Base-by-base conservation (phyloP, 75 land plant genomes). In the Selaginella tamariscina region DNA sequence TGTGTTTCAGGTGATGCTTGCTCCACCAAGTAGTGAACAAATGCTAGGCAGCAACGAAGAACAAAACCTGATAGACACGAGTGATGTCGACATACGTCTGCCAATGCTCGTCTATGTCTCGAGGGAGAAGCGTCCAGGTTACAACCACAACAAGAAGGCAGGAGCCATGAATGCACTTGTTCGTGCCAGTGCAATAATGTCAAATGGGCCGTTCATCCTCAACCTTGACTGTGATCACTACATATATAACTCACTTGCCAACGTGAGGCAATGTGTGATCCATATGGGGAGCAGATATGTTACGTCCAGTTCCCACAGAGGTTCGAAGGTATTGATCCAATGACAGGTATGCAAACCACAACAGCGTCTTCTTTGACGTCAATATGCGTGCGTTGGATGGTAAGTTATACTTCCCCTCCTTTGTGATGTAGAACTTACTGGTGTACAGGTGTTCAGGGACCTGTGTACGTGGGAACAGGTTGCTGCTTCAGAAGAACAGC, bases 221-320 rank as follows among this genome's bases (percentile, higher is more conserved):
- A 84, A 1, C 85, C 81, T 85, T 2, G 88, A 85, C 72, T 86
- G 89, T 67, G 86, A 84, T 57, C 86, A 84, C 68, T 84, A 84
- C 72, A 79, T 84, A 32, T 79, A 79, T 72, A 84, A 84, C 68
- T 76, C 74, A 24, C 32, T 64, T 24, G 84, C 86, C 29, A 63
- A 24, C 71, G 82, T 0, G 85, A 82, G 56, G 85, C 81, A 33
- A 82, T 82, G 82, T n/a, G n/a, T n/a, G n/a, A n/a, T n/a, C n/a
- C n/a, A n/a, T n/a, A n/a, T n/a, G n/a, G n/a, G n/a, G n/a, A n/a
- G n/a, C n/a, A n/a, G n/a, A n/a, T n/a, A n/a, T n/a, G n/a, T n/a
- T 85, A 83, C 70, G 84, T 85, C 44, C 86, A 85, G 66, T 85
- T 85, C 72, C 88, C 88, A 33, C 91, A 88, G 73, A 65, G 91